These are phyloP conservation scores for Eutreptiella sp. DNA, from an alignment of 208 protist species.

Conservation along the genomic window DNA sequence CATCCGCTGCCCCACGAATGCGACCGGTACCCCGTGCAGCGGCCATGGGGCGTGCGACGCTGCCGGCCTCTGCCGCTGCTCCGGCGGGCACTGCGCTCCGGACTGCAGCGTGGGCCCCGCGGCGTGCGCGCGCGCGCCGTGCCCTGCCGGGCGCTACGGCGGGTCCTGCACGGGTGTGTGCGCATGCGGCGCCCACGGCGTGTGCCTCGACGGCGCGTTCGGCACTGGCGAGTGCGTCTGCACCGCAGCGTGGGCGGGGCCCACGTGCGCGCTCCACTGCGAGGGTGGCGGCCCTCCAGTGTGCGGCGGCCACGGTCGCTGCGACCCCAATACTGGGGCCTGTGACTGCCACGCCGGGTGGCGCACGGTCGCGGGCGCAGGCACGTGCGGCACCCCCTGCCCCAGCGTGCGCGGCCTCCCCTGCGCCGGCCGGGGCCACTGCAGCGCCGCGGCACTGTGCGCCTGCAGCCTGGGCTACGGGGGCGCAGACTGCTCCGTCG, in stretches of 20 bases:
- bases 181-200: slow-evolving; percentile 5
- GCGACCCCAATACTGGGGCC: not conserved
- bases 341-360: not conserved
- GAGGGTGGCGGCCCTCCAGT: not conserved
- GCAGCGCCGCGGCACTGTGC: not conserved
- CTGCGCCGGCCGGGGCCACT: slow-evolving; percentile 23
- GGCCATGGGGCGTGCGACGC: slow-evolving; percentile 19
- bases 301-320: slow-evolving; percentile 4
- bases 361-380: no score
- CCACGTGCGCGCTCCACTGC: slow-evolving; percentile 17
- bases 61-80: no score
- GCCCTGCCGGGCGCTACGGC: slow-evolving; percentile 10
- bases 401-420: not conserved
- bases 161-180: not conserved
- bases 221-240: slow-evolving; percentile 18
- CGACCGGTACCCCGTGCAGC: no score
- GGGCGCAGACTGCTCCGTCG: not conserved
- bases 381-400: not conserved
- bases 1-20: not conserved
- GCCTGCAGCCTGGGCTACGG: not conserved
- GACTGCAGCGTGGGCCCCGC: slow-evolving; percentile 6
- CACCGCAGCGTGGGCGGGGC: slow-evolving; percentile 4
- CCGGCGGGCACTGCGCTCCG: slow-evolving; percentile 4
- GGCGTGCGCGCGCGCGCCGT: slow-evolving; percentile 7
- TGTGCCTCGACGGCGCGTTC: slow-evolving; percentile 6